Percentiles rank a stretch among this genome's conserved stretches.
Evolutionary conservation across 306 rosid species (phyloP).

Genomic region (Glycine soja): DNA sequence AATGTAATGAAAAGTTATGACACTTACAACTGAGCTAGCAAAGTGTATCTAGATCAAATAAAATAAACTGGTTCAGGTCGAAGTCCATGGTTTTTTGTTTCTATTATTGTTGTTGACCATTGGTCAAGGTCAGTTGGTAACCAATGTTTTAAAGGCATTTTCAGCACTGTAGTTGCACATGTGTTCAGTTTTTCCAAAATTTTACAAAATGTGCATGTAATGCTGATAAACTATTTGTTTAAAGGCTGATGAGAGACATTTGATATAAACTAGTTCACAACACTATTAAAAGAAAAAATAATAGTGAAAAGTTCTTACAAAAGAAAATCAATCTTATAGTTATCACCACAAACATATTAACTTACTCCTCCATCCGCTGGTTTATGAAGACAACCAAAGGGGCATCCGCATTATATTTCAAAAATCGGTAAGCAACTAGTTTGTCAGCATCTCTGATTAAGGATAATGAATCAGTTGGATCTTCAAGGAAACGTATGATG

Average conservation of each 20-base stretch:
- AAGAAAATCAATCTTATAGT: constrained; percentile 31
- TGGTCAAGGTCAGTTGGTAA: constrained; percentile 21
- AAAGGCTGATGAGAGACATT: constrained; percentile 27
- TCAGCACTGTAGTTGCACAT: not conserved
- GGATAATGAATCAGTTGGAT: constrained; percentile 83
- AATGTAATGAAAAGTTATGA: constrained; percentile 35
- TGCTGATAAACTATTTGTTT: not conserved
- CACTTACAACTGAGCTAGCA: constrained; percentile 21
- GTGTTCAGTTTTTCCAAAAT: constrained; percentile 30
- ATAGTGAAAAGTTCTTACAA: not conserved
- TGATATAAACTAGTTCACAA: constrained; percentile 31
- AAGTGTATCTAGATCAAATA: constrained; percentile 29
- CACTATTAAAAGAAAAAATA: constrained; percentile 6
- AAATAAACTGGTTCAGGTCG: constrained; percentile 1
- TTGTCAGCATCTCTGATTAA: constrained; percentile 96
- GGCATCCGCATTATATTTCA: constrained; percentile 55
- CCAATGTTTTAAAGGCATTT: constrained; percentile 24
- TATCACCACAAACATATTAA: constrained; percentile 38
- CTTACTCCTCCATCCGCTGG: constrained; percentile 90
- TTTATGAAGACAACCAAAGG: constrained; percentile 82
- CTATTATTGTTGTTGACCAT: not conserved
- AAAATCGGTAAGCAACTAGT: constrained; percentile 81
- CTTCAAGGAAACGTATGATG: constrained; percentile 91
- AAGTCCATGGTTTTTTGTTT: not conserved
- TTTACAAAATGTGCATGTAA: constrained; percentile 37